A percentile compares a stretch with the other conserved stretches of the same genome.
Conservation (phyloP, 805 yeast genomes). For the Wickerhamiella azyma region DNA sequence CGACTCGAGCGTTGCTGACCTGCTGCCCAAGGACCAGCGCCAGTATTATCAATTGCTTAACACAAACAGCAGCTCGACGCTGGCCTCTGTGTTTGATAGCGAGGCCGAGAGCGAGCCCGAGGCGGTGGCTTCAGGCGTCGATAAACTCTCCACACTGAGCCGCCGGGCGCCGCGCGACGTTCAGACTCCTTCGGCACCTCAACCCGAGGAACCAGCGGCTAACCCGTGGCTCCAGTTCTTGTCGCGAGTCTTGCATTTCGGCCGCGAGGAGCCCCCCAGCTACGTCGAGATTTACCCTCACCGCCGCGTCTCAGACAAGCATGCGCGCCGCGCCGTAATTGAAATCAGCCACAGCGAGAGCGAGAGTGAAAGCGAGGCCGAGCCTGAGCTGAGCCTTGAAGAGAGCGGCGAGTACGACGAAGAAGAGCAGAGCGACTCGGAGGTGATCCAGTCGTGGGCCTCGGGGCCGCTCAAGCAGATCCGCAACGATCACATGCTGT, state of each 20-base stretch:
- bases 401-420: slow-evolving; percentile 2
- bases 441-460: slow-evolving; percentile 25
- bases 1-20: slow-evolving; percentile 20
- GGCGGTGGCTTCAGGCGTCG: no score
- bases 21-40: slow-evolving; percentile 20
- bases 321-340: slow-evolving; percentile 17
- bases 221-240: slow-evolving; percentile 5
- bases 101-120: not conserved
- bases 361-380: slow-evolving; percentile 5
- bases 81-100: slow-evolving; percentile 10
- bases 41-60: slow-evolving; percentile 18
- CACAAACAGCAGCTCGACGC: slow-evolving; percentile 18
- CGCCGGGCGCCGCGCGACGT: not conserved
- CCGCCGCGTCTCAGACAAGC: not conserved
- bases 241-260: slow-evolving; percentile 1
- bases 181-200: not conserved
- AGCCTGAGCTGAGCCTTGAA: not conserved
- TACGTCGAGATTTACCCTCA: slow-evolving; percentile 11
- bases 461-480: slow-evolving; percentile 31
- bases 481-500: slow-evolving; percentile 64
- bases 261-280: slow-evolving; percentile 10
- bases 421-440: slow-evolving; percentile 16
- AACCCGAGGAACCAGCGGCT: not conserved
- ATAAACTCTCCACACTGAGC: not conserved
- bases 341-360: slow-evolving; percentile 18